Base-by-base conservation (phyloP, 192 early-diverging fungal species). In the Linnemannia zychae region DNA sequence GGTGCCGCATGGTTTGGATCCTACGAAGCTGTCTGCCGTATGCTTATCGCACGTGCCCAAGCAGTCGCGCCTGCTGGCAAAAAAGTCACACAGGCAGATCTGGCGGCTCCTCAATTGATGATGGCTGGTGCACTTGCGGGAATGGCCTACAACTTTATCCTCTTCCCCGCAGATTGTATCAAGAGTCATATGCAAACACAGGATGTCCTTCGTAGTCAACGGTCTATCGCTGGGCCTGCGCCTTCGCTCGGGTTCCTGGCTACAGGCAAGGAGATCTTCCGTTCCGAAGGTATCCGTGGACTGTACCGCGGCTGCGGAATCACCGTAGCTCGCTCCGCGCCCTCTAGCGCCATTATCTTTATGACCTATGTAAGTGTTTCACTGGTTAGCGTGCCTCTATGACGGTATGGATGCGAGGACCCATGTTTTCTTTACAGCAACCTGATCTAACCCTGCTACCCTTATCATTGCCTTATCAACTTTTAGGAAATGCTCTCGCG, bases 221-320 rank as follows among this genome's bases (percentile, higher is more conserved):
- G 80, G 44, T 40, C 72, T 5, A 38, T 18, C 38, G 83, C 66
- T 3, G 63, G 74, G 18, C 68, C 67, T 9, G 33, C 52, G 9
- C 37, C 31, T 16, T 80, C 79, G 36, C 77, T 82, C 22, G 90
- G 92, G 0, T 96, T 96, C 83, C 37, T 87, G 31, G 80, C 91
- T 67, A 94, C 95, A 17, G 92, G 91, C 24, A 82, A 86, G 44
- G 90, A 94, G 15, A 84, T 99, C 31, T 99, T 96, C 83, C 76
- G 86, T 16, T 90, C 90, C 3, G 93, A 96, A 69, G 98, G 98
- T 44, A 88, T 97, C 60, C 87, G 87, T 4, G 97, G 95, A 3
- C 94, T 99, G 81, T 99, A 98, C 88, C 92, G 96, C 18, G 98
- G 98, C 0, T 97, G 94, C 76, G 97, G 97, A 22, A 98, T 99